These are phyloP conservation scores for Rubus parviflorus DNA, from an alignment of 306 rosid species.

Conservation along the genomic window DNA sequence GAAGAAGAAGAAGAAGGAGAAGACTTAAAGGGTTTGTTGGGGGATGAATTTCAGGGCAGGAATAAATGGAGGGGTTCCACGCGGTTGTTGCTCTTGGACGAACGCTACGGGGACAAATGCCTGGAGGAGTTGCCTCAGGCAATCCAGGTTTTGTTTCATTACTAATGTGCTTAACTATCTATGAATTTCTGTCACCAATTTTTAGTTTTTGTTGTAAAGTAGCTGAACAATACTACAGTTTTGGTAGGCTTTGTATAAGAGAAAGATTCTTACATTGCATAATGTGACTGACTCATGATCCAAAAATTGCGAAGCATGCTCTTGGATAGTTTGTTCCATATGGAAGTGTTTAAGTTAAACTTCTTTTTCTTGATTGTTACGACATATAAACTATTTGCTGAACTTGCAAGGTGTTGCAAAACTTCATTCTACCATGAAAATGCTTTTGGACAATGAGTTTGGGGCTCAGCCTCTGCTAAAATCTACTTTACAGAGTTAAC, in stretches of 20 bases:
- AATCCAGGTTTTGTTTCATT: conserved; percentile 68
- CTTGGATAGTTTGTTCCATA: too few relatives aligned
- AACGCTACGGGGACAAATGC: conserved; percentile 41
- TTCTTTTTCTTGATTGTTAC: neutral
- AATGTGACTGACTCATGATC: neutral
- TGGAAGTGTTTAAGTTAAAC: too few relatives aligned
- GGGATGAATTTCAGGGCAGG: conserved; percentile 50
- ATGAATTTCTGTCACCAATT: conserved; percentile 3
- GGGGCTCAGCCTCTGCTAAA: neutral
- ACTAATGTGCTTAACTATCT: neutral
- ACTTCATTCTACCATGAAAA: too few relatives aligned
- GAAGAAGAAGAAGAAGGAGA: conserved; percentile 42
- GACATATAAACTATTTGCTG: neutral
- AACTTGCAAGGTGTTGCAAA: neutral
- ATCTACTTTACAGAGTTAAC: neutral
- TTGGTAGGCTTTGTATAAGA: neutral
- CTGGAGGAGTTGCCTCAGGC: conserved; percentile 74
- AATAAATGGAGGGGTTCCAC: conserved; percentile 85
- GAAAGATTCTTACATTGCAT: neutral
- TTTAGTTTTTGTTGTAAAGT: neutral
- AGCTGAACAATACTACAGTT: neutral
- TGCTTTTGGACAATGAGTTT: too few relatives aligned
- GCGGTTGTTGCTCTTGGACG: conserved; percentile 78
- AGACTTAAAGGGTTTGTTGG: conserved; percentile 64
- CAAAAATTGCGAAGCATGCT: neutral